Evolutionary conservation across 2,329 filamentous ascomycete genomes (phyloP).

Genomic region (Lachnellula suecica): DNA sequence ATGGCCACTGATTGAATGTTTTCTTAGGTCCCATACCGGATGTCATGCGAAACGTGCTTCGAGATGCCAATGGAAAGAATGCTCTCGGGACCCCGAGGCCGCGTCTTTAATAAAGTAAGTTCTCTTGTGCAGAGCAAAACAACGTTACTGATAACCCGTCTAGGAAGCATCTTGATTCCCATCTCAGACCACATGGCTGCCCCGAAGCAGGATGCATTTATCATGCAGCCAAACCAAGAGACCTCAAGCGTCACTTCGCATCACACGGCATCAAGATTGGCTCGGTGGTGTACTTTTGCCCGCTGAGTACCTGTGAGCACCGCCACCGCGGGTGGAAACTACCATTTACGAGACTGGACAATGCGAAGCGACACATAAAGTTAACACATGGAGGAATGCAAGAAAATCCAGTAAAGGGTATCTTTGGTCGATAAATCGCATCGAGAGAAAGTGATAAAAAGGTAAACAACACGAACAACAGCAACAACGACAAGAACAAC

Average conservation of each 20-base stretch:
- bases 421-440: background rate
- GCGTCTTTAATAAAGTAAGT: background rate
- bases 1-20: background rate
- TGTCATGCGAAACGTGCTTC: background rate
- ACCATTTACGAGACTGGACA: background rate
- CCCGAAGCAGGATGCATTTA: background rate
- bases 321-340: too few relatives aligned
- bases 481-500: background rate
- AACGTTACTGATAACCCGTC: background rate
- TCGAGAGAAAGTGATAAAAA: background rate
- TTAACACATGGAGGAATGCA: background rate
- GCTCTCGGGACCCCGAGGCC: background rate
- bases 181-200: background rate
- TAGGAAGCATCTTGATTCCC: background rate
- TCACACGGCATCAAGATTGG: background rate
- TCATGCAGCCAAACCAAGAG: background rate
- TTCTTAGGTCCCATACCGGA: background rate
- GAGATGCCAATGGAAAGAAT: background rate
- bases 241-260: background rate
- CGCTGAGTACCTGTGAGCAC: background rate
- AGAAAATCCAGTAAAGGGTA: background rate
- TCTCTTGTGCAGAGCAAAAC: background rate
- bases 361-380: background rate
- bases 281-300: background rate
- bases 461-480: background rate